Evolutionary conservation across 208 protist genomes (phyloP), one percentile per base, ranked within the genome.

Genomic region (Leishmania turanica): DNA sequence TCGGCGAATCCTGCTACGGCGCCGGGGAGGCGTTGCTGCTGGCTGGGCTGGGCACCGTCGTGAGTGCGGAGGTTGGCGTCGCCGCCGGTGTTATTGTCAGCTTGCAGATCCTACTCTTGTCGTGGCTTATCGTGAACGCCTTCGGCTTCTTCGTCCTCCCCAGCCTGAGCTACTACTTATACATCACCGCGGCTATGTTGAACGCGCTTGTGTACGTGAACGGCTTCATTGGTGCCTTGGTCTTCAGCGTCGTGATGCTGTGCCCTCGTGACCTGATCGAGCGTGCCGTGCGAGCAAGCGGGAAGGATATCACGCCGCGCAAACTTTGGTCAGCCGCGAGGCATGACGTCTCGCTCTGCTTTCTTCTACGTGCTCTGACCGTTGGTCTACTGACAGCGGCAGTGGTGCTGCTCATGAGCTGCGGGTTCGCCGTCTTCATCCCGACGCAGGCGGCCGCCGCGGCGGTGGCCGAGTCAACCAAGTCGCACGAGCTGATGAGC

Each of bases 51-150:
- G 65, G 83, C 68, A 72, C 45, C 2, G 58, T 87, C 21, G 68
- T 80, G 6, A 75, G 86, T 27, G 81, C 87, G 2, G 84, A 87
- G 78, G 81, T 87, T 27, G 87, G 87, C 45, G 72, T 90, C 6
- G 80, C 69, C 51, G 87, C 87, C 3, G 84, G 84, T 34, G 79
- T 86, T 49, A 75, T 60, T 27, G 78, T 84, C 13, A 78, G 80
- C 37, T 62, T 86, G 40, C 84, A 81, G 62, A 70, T 87, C 1
- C 34, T 87, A 9, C 62, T 85, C 37, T 49, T 77, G 27, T 69
- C 78, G 34, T 88, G 81, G 81, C 82, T 90, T 13, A 24, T 86
- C 68, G 77, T 81, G 19, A 90, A 82, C 56, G 78, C 84, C 56
- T 75, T 77, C 17, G 83, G 82, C 19, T 58, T 42, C 56, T 77